phyloP scores from a whole-genome alignment of 495 filamentous ascomycete genomes.

The Podospora didyma region DNA sequence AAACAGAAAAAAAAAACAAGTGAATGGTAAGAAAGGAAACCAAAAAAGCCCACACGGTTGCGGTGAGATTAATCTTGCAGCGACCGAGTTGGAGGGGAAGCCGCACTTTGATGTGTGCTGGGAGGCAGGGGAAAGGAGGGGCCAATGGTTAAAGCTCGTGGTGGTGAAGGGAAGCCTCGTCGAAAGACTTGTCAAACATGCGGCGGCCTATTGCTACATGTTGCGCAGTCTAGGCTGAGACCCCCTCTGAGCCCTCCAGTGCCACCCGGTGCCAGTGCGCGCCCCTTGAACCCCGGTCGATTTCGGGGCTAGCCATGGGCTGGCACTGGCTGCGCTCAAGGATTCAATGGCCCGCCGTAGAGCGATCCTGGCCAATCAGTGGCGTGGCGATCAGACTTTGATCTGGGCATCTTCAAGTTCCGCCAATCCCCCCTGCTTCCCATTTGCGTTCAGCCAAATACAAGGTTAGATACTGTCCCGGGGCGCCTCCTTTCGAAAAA shows the following conservation, averaged over 20 bases:
- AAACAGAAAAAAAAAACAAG: neutral
- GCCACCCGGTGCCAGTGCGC: no score
- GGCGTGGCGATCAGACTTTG: constrained; percentile 34
- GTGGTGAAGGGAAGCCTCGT: neutral
- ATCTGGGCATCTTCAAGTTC: constrained; percentile 26
- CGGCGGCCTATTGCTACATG: neutral
- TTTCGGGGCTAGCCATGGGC: neutral
- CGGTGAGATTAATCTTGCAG: no score
- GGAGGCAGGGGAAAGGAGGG: no score
- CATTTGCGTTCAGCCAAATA: constrained; percentile 13
- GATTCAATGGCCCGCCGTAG: constrained; percentile 20
- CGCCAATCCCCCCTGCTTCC: constrained; percentile 17
- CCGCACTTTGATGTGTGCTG: no score
- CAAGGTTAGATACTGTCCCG: constrained; percentile 14
- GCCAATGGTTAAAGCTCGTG: no score
- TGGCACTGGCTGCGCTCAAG: constrained; percentile 10
- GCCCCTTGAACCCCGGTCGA: no score
- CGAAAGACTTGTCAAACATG: neutral
- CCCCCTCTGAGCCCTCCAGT: neutral
- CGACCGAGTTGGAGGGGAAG: no score
- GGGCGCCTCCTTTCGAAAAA: constrained; percentile 12
- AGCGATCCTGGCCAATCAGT: constrained; percentile 26
- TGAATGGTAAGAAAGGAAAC: neutral
- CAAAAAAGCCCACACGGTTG: no score
- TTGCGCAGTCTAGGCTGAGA: constrained; percentile 5